phyloP scores from a whole-genome alignment of 2,329 filamentous ascomycete species.

The Trichoderma harzianum region DNA sequence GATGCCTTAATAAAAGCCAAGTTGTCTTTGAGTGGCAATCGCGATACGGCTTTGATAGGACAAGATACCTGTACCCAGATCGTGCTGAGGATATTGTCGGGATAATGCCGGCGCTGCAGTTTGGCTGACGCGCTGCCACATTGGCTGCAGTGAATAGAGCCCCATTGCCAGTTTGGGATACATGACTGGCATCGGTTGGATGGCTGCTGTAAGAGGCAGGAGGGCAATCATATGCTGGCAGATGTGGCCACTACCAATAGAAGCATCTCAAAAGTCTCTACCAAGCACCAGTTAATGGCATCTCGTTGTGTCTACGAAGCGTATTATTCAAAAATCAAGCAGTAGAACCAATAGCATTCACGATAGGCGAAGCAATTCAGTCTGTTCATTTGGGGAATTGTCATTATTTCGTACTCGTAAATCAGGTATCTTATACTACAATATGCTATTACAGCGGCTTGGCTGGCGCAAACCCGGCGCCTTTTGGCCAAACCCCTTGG shows the following conservation, averaged over 20 bases:
- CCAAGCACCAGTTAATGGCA: background rate
- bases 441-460: constrained; percentile 32
- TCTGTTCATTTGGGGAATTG: background rate
- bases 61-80: background rate
- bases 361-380: background rate
- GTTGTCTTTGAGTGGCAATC: background rate
- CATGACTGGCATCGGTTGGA: background rate
- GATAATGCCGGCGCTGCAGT: background rate
- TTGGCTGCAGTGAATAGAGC: background rate
- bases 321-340: background rate
- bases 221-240: background rate
- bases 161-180: background rate
- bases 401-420: constrained; percentile 20
- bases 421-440: constrained; percentile 25
- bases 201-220: background rate
- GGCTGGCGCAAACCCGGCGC: constrained; percentile 22
- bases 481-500: constrained; percentile 16
- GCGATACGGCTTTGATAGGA: background rate
- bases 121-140: background rate
- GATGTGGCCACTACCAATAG: background rate
- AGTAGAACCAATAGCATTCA: background rate
- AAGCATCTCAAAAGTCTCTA: background rate
- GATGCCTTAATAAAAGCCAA: background rate
- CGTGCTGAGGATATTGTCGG: background rate
- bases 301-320: background rate